Base-by-base conservation (phyloP, 108 stramenopile species). In the Nitzschia sp. region DNA sequence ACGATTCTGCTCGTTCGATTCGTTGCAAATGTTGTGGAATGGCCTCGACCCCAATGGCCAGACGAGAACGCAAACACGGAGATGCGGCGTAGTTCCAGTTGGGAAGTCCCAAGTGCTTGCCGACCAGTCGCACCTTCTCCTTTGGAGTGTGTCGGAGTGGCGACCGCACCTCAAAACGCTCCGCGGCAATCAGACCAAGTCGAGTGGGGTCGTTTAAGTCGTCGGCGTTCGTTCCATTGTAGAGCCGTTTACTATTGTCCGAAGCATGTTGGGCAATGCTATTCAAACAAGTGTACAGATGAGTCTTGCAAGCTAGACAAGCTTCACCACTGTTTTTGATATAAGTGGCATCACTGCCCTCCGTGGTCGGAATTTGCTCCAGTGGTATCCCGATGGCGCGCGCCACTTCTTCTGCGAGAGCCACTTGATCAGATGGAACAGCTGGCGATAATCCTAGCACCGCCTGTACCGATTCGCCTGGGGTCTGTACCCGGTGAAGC, bases 291-390 rank as follows among this genome's bases (percentile, higher is more conserved):
- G 94, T 78, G 70, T 98, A 98, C 3, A 98, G 78, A 77, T 96
- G 95, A 0, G 94, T 96, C 74, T 98, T 96, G 80, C 97, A 98
- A n/a, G 92, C 95, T 58, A 88, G 91, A 69, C 97, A 98, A 47
- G 94, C 92, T 54, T 89, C 73, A 23, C 97, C 97, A 64, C 74
- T 78, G 79, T 98, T 98, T 33, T 68, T 70, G 15, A 91, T 66
- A 76, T 98, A 98, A 8, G 79, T 79, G 2, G 80, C 83, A 61
- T 95, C 92, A 24, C 18, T 69, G 3, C 95, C 95, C 77, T 98
- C 97, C 0, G 61, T 58, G 0, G 97, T 98, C 0, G 36, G 34
- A 18, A 96, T 74, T 59, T 87, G 81, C 31, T 55, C 66, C 13
- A 97, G 59, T 1, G 59, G 66, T 17, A 96, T 83, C 3, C 91